Percentiles rank a stretch among this genome's conserved stretches.
Conservation (phyloP, 495 filamentous ascomycete species). For the Penicillium flavigenum region DNA sequence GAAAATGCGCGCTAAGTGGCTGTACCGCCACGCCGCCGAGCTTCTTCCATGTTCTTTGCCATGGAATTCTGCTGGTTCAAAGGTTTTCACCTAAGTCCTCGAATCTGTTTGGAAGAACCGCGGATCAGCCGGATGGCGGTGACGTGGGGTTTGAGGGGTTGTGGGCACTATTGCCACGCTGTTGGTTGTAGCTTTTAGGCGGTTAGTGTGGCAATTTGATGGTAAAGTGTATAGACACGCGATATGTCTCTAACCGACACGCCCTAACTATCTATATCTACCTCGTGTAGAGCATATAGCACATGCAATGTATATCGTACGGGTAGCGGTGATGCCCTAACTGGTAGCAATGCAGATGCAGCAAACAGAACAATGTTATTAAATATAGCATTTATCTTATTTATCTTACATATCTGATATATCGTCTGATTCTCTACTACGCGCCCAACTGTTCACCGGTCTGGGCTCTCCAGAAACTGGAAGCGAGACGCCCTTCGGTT, state of each 20-base stretch:
- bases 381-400: not conserved
- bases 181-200: not conserved
- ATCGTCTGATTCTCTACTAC: not conserved
- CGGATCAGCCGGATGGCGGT: slow-evolving; percentile 17
- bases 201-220: not conserved
- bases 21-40: slow-evolving; percentile 14
- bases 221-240: slow-evolving; percentile 9
- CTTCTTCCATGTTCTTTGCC: slow-evolving; percentile 12
- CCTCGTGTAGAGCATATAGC: not conserved
- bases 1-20: not conserved
- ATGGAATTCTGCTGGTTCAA: slow-evolving; percentile 3
- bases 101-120: slow-evolving; percentile 13
- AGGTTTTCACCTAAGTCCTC: not conserved
- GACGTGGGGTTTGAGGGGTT: slow-evolving; percentile 14
- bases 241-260: not conserved
- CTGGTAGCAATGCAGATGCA: not conserved
- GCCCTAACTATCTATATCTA: not conserved
- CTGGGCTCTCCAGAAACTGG: not conserved
- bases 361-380: not conserved
- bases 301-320: not conserved
- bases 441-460: not conserved
- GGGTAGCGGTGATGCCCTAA: slow-evolving; percentile 12
- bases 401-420: not conserved
- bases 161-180: slow-evolving; percentile 19
- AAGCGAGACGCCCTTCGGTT: slow-evolving; percentile 9